phyloP scores from a whole-genome alignment of 2,329 filamentous ascomycete species.

The Ophiocordyceps camponoti-saundersi region DNA sequence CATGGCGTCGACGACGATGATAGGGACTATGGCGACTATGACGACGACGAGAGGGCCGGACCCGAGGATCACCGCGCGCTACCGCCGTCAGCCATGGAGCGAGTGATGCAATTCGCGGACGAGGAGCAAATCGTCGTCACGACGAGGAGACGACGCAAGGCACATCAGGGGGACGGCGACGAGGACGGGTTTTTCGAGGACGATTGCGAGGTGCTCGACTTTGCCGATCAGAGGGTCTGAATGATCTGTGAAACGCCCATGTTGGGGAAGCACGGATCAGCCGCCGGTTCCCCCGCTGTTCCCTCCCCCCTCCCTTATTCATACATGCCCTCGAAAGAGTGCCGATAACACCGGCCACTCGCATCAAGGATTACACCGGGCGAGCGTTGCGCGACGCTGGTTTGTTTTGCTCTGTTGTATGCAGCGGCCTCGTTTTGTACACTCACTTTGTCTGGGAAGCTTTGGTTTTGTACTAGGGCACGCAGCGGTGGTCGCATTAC shows the following conservation, averaged over 20 bases:
- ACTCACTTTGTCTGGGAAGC: conserved; percentile 10
- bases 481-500: conserved; percentile 5
- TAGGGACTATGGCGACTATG: conserved; percentile 8
- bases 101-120: conserved; percentile 40
- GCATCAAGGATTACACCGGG: neutral
- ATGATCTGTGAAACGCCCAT: neutral
- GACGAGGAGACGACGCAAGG: conserved; percentile 49
- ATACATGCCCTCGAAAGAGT: neutral
- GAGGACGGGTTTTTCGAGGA: conserved; percentile 82
- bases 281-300: no score
- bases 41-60: conserved; percentile 34
- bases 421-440: conserved; percentile 11
- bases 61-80: conserved; percentile 41
- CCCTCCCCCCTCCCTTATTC: no score
- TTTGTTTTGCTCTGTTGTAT: conserved; percentile 12
- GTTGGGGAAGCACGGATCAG: no score
- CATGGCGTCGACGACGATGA: conserved; percentile 33
- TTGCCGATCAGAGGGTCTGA: conserved; percentile 53
- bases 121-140: conserved; percentile 71
- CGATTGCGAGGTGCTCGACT: conserved; percentile 81
- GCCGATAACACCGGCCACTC: neutral
- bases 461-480: conserved; percentile 3
- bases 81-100: conserved; percentile 47
- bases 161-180: conserved; percentile 30
- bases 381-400: neutral